These are phyloP conservation scores for Neurospora sp. DNA, from an alignment of 495 filamentous ascomycete species.

Conservation along the genomic window DNA sequence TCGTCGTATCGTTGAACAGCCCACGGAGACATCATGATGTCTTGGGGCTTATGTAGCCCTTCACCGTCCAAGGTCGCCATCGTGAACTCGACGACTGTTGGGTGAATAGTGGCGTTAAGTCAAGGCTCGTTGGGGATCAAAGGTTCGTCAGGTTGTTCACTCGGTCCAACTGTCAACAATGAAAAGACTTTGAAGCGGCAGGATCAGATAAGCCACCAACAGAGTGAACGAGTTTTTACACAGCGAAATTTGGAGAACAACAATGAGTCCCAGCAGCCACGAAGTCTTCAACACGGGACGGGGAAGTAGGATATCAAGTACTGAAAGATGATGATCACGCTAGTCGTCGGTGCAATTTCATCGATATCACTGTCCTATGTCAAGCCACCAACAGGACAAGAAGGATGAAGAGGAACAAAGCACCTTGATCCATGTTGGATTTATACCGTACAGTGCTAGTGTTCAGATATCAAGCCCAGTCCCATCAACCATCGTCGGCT, in stretches of 20 bases:
- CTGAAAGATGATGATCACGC: background rate
- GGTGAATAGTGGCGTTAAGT: background rate
- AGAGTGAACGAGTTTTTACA: background rate
- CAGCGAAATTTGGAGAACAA: background rate
- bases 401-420: background rate
- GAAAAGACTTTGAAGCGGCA: background rate
- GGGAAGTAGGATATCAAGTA: background rate
- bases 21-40: background rate
- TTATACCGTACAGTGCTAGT: background rate
- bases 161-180: background rate
- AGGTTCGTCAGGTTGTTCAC: background rate
- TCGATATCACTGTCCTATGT: background rate
- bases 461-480: background rate
- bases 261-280: background rate
- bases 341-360: background rate
- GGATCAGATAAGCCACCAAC: background rate
- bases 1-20: background rate
- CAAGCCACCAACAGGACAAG: background rate
- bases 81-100: background rate
- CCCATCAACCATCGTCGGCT: background rate
- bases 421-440: background rate
- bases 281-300: background rate
- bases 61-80: background rate
- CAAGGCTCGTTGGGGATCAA: background rate
- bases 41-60: background rate